Evolutionary conservation across 2,329 filamentous ascomycete genomes (phyloP).

Genomic region (Fusarium virguliforme): DNA sequence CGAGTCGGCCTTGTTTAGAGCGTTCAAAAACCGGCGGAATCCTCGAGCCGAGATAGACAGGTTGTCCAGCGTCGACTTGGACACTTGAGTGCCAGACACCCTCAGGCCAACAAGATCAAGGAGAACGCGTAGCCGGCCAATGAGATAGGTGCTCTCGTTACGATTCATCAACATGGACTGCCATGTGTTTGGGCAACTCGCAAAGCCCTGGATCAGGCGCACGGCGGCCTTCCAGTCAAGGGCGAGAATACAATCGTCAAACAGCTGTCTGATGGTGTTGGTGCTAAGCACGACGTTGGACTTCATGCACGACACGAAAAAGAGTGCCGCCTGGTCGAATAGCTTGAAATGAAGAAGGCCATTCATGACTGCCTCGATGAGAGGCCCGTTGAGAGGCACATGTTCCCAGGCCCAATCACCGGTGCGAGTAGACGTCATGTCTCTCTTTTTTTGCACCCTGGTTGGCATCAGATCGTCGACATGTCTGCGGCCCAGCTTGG

Average conservation of each 20-base stretch:
- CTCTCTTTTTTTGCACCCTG: conserved; percentile 54
- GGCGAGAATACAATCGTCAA: conserved; percentile 61
- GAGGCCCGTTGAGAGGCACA: conserved; percentile 55
- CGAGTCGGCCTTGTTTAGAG: conserved; percentile 36
- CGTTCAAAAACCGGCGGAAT: conserved; percentile 47
- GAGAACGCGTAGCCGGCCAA: conserved; percentile 55
- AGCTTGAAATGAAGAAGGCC: conserved; percentile 66
- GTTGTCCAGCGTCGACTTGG: conserved; percentile 43
- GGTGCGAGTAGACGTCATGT: conserved; percentile 45
- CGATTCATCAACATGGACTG: conserved; percentile 46
- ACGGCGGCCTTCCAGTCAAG: conserved; percentile 60
- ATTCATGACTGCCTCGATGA: conserved; percentile 64
- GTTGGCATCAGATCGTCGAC: conserved; percentile 51
- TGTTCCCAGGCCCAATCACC: conserved; percentile 61
- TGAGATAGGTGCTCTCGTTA: conserved; percentile 49
- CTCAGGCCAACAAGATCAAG: conserved; percentile 58
- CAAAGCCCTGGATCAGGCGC: conserved; percentile 53
- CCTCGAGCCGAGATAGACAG: conserved; percentile 48
- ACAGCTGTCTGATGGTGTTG: conserved; percentile 56
- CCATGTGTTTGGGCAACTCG: conserved; percentile 49
- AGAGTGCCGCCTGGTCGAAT: conserved; percentile 61
- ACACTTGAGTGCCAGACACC: conserved; percentile 9
- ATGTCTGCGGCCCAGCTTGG: conserved; percentile 58
- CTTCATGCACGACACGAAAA: conserved; percentile 60
- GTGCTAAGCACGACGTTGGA: conserved; percentile 55